A percentile compares a stretch with the other conserved stretches of the same genome.
Evolutionary conservation across 345 rosid species (phyloP).

Genomic region (Nephelium lappaceum): DNA sequence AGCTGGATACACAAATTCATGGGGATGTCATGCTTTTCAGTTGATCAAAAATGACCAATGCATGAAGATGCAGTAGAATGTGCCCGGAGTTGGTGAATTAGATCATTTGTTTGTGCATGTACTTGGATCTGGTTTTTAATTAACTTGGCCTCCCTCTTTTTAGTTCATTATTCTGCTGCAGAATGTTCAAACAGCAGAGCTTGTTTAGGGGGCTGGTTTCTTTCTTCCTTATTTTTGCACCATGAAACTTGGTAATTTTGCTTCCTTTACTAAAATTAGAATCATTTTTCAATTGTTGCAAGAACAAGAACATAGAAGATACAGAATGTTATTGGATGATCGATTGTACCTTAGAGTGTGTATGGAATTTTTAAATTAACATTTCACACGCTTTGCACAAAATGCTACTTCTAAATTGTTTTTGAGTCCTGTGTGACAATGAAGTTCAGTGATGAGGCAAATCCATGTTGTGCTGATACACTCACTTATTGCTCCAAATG

Average conservation of each 20-base stretch:
- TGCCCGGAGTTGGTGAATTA: neutral
- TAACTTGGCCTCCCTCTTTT: neutral
- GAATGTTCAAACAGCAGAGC: neutral
- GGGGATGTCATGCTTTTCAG: neutral
- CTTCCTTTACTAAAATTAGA: neutral
- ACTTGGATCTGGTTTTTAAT: neutral
- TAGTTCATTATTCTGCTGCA: neutral
- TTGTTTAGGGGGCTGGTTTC: neutral
- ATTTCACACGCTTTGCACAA: neutral
- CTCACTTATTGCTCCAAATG: no score
- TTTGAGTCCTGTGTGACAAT: neutral
- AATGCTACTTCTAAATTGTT: no score
- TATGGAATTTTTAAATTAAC: no score
- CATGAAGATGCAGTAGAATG: neutral
- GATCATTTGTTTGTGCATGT: neutral
- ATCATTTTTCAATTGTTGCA: neutral
- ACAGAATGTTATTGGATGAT: no score
- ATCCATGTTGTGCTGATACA: no score
- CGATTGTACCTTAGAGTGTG: no score
- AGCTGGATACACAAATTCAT: neutral
- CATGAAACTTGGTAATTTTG: conserved; percentile 9
- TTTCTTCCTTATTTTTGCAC: no score
- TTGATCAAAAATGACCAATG: neutral
- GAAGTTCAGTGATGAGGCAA: neutral
- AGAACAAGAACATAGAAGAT: no score